Evolutionary conservation across 257 asterid genomes (phyloP), one percentile per base, ranked within the genome.

Genomic region (Mentha longifolia): DNA sequence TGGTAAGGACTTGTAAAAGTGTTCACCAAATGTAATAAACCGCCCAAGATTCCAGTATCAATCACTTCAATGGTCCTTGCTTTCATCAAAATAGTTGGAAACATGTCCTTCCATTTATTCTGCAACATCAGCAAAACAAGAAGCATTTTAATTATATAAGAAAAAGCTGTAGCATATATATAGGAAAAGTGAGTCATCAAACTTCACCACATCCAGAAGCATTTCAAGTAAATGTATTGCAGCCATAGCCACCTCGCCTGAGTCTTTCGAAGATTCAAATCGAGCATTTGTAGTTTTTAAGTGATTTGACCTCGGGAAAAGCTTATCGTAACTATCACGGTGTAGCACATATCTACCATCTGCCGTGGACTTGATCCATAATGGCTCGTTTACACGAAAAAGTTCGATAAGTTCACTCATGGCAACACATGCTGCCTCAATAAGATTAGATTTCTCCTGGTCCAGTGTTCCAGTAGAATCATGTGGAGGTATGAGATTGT

Each of bases 191-290:
- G 28, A 58, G 35, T 41, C 39, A 46, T 19, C 7, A 72, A 35
- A 13, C 7, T 61, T 43, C 74, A 90, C 98, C 69, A 76, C 79
- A 80, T 90, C 90, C 41, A 77, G 74, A 76, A 88, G 81, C 78
- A 83, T 92, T 37, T 88, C 78, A 9, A 84, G 59, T 66, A 92
- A 74, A 35, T 90, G 76, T 31, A 16, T 62, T 15, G 86, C 82
- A 71, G 80, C 42, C 84, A 87, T 80, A 61, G 82, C 70, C 46
- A 92, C 93, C 82, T 80, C 79, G 11, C 82, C 88, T 10, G 85
- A 82, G 49, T 85, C 86, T 72, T 79, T 88, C 0, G 97, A 88
- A 9, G 98, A 92, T 79, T 92, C 97, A 22, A 72, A 76, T 61
- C 95, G 77, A 67, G 88, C 80, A 61, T 74, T 81, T 37, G 80